Evolutionary conservation across 2,329 filamentous ascomycete species (phyloP), one percentile per base, ranked within the genome.

Genomic region (Trichoderma hamatum): DNA sequence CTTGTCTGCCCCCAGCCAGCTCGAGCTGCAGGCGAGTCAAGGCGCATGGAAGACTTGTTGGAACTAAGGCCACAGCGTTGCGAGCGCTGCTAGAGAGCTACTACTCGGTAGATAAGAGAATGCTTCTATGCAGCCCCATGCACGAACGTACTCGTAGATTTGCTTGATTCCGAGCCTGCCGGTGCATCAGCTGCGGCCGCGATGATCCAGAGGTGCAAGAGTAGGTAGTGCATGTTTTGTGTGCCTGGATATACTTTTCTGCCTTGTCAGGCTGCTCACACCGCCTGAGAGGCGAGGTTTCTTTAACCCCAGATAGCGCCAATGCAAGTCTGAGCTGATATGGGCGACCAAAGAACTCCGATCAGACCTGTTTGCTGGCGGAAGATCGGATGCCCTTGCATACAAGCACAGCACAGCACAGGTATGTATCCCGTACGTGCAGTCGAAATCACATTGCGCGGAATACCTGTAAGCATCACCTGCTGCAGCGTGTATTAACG

Each of bases 301-400:
- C 14, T 51, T 51, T 34, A 28, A 43, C 52, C 52, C 63, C 54
- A 34, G 52, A 66, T 58, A 54, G 36, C 52, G 63, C 28, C 36
- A 49, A 58, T 66, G 63, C 63, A 49, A 51, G 54, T 59, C 63
- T 58, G 54, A 66, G 28, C 28, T 49, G 52, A 51, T 58, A 58
- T 32, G 54, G 46, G 26, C 21, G 52, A 56, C 63, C 54, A 39
- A 66, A 26, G 11, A 32, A 66, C 24, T 32, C 52, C 36, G 36
- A 66, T 43, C 49, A 43, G 51, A 30, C 62, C 34, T 56, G 62
- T 19, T 55, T 64, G 14, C 24, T 52, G 52, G 51, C 62, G 62
- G 28, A 28, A 54, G 49, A 54, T 55, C 62, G 55, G 7, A 36
- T 26, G 51, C 24, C 51, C 24, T 54, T 56, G 54, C 54, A 56